These are phyloP conservation scores for Discostella stelligeroides DNA, from an alignment of 108 stramenopile genomes.

Conservation along the genomic window DNA sequence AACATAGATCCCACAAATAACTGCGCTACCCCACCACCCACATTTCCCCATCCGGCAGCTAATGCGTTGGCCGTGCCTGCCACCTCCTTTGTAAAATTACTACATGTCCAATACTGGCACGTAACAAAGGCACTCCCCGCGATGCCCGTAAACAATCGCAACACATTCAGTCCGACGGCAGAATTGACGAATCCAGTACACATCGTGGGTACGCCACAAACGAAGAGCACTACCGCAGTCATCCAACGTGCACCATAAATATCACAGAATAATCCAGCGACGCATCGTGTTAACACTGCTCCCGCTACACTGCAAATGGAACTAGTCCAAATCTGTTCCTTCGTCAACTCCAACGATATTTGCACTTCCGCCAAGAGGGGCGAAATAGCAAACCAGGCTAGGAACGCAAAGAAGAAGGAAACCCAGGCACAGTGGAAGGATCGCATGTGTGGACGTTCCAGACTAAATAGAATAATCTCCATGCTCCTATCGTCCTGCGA, in stretches of 20 bases:
- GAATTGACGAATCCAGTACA: conserved; percentile 80
- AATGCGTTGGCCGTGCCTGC: conserved; percentile 92
- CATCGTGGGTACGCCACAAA: conserved; percentile 80
- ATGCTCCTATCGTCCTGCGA: conserved; percentile 58
- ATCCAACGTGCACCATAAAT: conserved; percentile 64
- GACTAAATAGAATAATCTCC: conserved; percentile 51
- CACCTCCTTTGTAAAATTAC: conserved; percentile 84
- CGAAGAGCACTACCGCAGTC: conserved; percentile 47
- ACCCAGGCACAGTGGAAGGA: conserved; percentile 86
- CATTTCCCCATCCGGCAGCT: conserved; percentile 92
- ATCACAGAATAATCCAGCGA: conserved; percentile 84
- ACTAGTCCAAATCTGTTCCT: conserved; percentile 64
- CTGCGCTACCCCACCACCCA: conserved; percentile 68
- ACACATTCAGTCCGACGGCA: conserved; percentile 61
- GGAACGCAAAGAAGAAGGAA: conserved; percentile 67
- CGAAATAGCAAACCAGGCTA: conserved; percentile 70
- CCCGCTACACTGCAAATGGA: conserved; percentile 64
- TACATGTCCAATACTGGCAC: conserved; percentile 90
- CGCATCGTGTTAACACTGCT: conserved; percentile 58
- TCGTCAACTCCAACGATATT: conserved; percentile 49
- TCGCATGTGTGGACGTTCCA: conserved; percentile 83
- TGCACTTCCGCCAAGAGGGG: conserved; percentile 71
- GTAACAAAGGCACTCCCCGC: conserved; percentile 70
- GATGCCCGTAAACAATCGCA: conserved; percentile 85
- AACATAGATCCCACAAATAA: conserved; percentile 74